Conservation (phyloP, 148 eudicot species). For the Drosera capensis region DNA sequence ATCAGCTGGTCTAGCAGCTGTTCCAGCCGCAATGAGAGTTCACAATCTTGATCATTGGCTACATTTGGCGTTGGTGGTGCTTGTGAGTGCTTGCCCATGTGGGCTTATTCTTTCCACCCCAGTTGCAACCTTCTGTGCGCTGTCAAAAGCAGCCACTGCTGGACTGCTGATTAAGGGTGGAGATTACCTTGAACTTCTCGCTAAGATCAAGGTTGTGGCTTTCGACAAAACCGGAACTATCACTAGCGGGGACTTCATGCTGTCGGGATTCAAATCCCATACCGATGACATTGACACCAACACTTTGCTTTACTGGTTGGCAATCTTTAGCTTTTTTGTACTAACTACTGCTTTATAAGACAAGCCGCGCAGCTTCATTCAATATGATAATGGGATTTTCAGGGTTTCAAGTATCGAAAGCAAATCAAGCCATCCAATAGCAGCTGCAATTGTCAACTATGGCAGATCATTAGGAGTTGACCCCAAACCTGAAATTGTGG, state of each 20-base stretch:
- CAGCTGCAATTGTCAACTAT: conserved; percentile 56
- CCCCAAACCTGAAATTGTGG: conserved; percentile 58
- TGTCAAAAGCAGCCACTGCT: conserved; percentile 69
- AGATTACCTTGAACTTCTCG: conserved; percentile 63
- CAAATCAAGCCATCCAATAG: conserved; percentile 95
- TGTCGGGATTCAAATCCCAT: conserved; percentile 33
- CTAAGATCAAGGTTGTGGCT: conserved; percentile 51
- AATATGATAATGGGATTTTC: conserved; percentile 5
- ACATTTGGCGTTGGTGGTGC: conserved; percentile 59
- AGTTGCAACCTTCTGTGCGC: conserved; percentile 80
- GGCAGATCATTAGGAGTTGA: conserved; percentile 29
- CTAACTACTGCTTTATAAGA: background rate
- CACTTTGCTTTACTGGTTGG: conserved; percentile 55
- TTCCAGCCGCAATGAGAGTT: conserved; percentile 45
- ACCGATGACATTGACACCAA: conserved; percentile 24
- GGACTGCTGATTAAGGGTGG: conserved; percentile 88
- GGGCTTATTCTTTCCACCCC: conserved; percentile 91
- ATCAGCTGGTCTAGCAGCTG: conserved; percentile 40
- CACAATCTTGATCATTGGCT: conserved; percentile 43
- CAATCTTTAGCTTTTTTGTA: background rate
- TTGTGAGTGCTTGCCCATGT: conserved; percentile 93
- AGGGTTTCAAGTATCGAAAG: conserved; percentile 94
- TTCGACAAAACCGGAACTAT: conserved; percentile 94
- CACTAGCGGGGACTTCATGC: conserved; percentile 66
- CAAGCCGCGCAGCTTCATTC: no score